phyloP scores from a whole-genome alignment of 2,329 filamentous ascomycete species.

The Ophiostoma australiae region DNA sequence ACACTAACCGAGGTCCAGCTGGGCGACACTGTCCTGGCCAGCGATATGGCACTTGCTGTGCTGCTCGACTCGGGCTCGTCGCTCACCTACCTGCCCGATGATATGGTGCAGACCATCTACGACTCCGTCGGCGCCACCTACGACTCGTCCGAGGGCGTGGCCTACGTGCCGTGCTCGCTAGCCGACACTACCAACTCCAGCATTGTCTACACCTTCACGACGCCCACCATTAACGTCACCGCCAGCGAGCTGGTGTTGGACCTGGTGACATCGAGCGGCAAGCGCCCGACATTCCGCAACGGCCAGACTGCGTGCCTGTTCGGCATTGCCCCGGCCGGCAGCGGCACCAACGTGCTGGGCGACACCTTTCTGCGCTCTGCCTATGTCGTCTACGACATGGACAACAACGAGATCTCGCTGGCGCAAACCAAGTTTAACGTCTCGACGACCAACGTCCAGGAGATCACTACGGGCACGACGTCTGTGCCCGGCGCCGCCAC shows the following conservation, averaged over 20 bases:
- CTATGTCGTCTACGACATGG: constrained; percentile 70
- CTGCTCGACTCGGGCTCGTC: constrained; percentile 68
- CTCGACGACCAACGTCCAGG: constrained; percentile 45
- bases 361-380: constrained; percentile 71
- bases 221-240: constrained; percentile 50
- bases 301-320: constrained; percentile 59
- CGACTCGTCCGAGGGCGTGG: constrained; percentile 47
- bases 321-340: constrained; percentile 57
- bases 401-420: constrained; percentile 65
- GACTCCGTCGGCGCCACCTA: constrained; percentile 55
- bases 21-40: constrained; percentile 39
- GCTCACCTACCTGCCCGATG: constrained; percentile 61
- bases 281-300: constrained; percentile 48
- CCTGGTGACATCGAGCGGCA: constrained; percentile 43
- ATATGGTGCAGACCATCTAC: constrained; percentile 52
- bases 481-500: constrained; percentile 51
- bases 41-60: constrained; percentile 53
- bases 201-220: constrained; percentile 53
- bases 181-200: constrained; percentile 38
- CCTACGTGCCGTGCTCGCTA: constrained; percentile 58
- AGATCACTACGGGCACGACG: constrained; percentile 49
- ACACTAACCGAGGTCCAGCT: constrained; percentile 58
- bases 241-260: constrained; percentile 58
- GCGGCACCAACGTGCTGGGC: constrained; percentile 58
- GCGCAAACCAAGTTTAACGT: constrained; percentile 62